Conservation (phyloP, 805 yeast genomes). For the Candida methanosorbosa region DNA sequence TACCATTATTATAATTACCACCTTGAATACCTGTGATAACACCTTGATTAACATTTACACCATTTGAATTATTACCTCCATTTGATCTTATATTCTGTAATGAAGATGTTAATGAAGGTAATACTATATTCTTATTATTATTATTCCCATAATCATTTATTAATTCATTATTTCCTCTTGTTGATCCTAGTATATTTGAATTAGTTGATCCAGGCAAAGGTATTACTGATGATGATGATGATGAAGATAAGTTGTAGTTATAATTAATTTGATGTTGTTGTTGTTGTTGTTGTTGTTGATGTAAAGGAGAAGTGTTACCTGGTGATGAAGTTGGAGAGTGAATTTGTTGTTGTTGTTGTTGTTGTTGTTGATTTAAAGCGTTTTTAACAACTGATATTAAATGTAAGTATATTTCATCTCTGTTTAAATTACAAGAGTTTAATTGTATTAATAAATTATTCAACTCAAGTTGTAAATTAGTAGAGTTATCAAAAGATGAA, state of each 20-base stretch:
- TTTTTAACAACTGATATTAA: slow-evolving; percentile 15
- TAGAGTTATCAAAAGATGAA: slow-evolving; percentile 5
- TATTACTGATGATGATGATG: neutral
- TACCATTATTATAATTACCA: neutral
- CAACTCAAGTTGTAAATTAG: slow-evolving; percentile 17
- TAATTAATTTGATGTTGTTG: slow-evolving; percentile 6
- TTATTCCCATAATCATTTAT: slow-evolving; percentile 1
- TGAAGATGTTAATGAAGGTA: slow-evolving; percentile 16
- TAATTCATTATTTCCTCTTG: no score
- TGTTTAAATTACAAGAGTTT: slow-evolving; percentile 12
- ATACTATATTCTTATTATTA: slow-evolving; percentile 10
- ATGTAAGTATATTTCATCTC: slow-evolving; percentile 18
- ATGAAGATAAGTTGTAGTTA: neutral
- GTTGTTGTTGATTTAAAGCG: slow-evolving; percentile 4
- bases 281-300: slow-evolving; percentile 3
- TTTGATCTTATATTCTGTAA: slow-evolving; percentile 12
- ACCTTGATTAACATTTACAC: no score
- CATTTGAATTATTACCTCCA: neutral
- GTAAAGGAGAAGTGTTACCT: slow-evolving; percentile 10
- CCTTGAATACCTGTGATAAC: no score
- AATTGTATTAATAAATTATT: slow-evolving; percentile 19
- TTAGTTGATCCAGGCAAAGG: no score
- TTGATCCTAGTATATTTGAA: no score
- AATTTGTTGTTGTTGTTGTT: slow-evolving; percentile 1
- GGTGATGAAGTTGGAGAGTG: slow-evolving; percentile 12